Conservation (phyloP, 495 filamentous ascomycete genomes). For the Trichocladium uniseriatum region DNA sequence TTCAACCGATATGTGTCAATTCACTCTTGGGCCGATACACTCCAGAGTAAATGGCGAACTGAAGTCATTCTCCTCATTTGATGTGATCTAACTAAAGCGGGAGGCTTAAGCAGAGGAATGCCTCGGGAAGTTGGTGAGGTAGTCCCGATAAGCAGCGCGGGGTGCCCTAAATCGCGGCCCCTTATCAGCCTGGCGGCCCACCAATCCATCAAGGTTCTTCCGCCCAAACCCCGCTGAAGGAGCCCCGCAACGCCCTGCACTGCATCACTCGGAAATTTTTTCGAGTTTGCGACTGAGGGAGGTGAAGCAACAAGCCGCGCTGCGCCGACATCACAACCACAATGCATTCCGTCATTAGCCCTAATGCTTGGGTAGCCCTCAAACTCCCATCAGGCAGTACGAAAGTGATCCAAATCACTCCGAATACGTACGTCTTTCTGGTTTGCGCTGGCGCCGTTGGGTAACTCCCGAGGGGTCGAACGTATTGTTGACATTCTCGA, state of each 20-base stretch:
- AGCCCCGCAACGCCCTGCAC: conserved; percentile 1
- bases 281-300: neutral
- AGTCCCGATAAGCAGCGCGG: too few species aligned
- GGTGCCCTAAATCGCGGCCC: too few species aligned
- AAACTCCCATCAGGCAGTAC: conserved; percentile 58
- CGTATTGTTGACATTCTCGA: conserved; percentile 8
- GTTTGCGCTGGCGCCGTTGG: neutral
- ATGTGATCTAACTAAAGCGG: too few species aligned
- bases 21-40: too few species aligned
- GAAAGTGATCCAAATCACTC: conserved; percentile 53
- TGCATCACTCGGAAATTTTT: conserved; percentile 9
- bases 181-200: neutral
- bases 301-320: neutral
- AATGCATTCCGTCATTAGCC: conserved; percentile 46
- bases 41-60: too few species aligned
- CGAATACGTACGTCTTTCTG: conserved; percentile 61
- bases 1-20: too few species aligned
- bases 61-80: too few species aligned
- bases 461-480: too few species aligned
- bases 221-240: conserved; percentile 1
- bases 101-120: too few species aligned
- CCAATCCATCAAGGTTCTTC: conserved; percentile 14
- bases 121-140: too few species aligned
- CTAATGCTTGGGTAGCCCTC: conserved; percentile 55
- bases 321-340: neutral